Base-by-base conservation (phyloP, 805 yeast species). In the Saccharomyces eubayanus region DNA sequence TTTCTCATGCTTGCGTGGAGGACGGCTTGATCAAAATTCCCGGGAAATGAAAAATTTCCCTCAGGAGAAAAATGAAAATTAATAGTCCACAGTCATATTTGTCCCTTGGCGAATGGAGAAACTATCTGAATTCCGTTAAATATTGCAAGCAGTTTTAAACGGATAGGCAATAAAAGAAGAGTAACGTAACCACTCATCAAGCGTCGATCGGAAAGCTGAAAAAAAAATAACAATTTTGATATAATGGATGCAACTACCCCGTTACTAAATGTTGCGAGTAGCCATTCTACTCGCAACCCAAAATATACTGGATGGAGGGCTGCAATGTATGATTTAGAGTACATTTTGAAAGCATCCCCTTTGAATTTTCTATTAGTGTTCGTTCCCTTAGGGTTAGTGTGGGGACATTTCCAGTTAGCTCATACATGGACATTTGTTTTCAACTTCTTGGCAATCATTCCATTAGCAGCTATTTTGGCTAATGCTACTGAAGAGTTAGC, bases 401-500 rank as follows among this genome's bases (percentile, higher is more conserved):
- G 91, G 31, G 96, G 91, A 3, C 67, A 66, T 48, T 63, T 83
- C 14, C 77, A 73, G 16, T 77, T 84, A 75, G 72, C 82, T 5
- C 75, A 85, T 51, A 73, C 75, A 59, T 74, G 66, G 62, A 73
- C 83, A 1, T 92, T 92, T 65, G 66, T 79, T 66, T 72, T 89
- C 61, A 92, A 92, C 69, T 94, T 92, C 74, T 66, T 87, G 51
- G 96, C 96, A 36, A 92, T 92, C 62, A 82, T 94, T 46, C 98
- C 98, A 14, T 75, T 94, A 63, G 98, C 99, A 6, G 85, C 95
- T 1, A 77, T 92, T 24, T 75, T 94, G 54, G 95, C 97, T 0
- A 89, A 77, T 72, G 95, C 97, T 45, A 94, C 99, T 4, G 99
- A 94, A 70, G 96, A 90, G 64, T 76, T 94, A 53, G 82, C 96